phyloP scores from a whole-genome alignment of 768 basidiomycete species.

The Lactifluus volemus region DNA sequence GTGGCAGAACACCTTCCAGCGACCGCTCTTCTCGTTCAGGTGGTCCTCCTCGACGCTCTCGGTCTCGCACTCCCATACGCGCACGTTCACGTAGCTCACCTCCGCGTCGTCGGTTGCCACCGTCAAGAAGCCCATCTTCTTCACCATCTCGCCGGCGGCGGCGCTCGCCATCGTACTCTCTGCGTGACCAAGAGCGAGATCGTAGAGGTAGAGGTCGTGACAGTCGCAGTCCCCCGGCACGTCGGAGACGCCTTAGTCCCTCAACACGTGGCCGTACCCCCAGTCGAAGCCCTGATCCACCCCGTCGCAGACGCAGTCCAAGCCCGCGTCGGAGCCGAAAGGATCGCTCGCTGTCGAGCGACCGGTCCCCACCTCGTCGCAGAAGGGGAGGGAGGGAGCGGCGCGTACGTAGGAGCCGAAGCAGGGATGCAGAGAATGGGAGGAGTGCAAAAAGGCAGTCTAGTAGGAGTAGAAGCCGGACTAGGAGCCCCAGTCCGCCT shows the following conservation, averaged over 20 bases:
- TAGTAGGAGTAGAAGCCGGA: constrained; percentile 13
- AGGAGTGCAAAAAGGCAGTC: neutral
- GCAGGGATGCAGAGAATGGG: constrained; percentile 11
- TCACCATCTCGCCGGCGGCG: constrained; percentile 28
- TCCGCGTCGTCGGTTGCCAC: constrained; percentile 20
- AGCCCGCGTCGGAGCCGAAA: constrained; percentile 27
- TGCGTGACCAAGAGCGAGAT: constrained; percentile 29
- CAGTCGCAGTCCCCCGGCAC: constrained; percentile 47
- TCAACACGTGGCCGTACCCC: constrained; percentile 28
- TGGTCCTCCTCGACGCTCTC: constrained; percentile 28
- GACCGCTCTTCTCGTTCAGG: constrained; percentile 34
- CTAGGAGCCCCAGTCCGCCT: constrained; percentile 9
- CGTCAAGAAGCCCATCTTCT: constrained; percentile 17
- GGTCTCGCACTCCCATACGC: constrained; percentile 20
- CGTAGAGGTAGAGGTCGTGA: constrained; percentile 24
- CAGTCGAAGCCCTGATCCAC: constrained; percentile 25
- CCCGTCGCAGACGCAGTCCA: constrained; percentile 38
- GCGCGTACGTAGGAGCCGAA: constrained; percentile 5
- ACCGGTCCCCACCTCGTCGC: constrained; percentile 24
- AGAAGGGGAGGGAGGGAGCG: constrained; percentile 10
- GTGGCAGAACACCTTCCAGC: constrained; percentile 26
- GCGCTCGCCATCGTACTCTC: constrained; percentile 42
- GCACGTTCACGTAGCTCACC: constrained; percentile 13
- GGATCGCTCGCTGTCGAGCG: constrained; percentile 28
- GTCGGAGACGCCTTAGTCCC: constrained; percentile 25